phyloP scores from a whole-genome alignment of 1,284 basidiomycete genomes.

The Termitomyces sp. region DNA sequence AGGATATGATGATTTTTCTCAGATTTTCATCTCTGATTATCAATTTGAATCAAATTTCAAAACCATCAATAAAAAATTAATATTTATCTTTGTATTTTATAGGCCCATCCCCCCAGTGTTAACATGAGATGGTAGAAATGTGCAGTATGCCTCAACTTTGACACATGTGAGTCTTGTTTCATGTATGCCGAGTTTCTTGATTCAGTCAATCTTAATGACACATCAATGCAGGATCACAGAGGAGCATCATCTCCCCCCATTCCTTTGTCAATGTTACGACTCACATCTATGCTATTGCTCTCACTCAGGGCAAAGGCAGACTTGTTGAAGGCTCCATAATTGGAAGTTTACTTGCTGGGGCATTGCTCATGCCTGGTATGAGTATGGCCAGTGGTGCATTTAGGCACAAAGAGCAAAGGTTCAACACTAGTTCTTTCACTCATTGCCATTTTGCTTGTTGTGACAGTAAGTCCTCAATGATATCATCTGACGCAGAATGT shows the following conservation, averaged over 20 bases:
- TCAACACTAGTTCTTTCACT: conserved; percentile 70
- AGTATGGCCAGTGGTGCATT: conserved; percentile 97
- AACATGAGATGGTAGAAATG: conserved; percentile 54
- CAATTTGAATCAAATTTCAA: too few species aligned
- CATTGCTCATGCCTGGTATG: conserved; percentile 93
- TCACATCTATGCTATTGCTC: conserved; percentile 70
- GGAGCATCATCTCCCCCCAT: conserved; percentile 75
- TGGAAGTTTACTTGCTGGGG: conserved; percentile 90
- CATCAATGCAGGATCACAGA: conserved; percentile 45
- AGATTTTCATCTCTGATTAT: too few species aligned
- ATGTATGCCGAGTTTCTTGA: conserved; percentile 31
- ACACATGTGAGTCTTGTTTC: conserved; percentile 71
- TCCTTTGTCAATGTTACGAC: conserved; percentile 48
- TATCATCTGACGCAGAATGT: not conserved
- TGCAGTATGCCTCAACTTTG: conserved; percentile 68
- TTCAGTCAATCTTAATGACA: conserved; percentile 3
- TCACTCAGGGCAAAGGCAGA: conserved; percentile 86
- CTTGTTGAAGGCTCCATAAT: conserved; percentile 97
- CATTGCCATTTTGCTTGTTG: conserved; percentile 48
- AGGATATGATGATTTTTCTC: too few species aligned
- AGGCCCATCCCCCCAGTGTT: not conserved
- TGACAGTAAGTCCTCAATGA: conserved; percentile 32
- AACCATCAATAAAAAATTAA: too few species aligned
- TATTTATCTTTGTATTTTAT: too few species aligned
- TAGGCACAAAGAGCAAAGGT: conserved; percentile 91